Evolutionary conservation across 2,329 filamentous ascomycete species (phyloP).

Genomic region (Dothistroma septosporum): DNA sequence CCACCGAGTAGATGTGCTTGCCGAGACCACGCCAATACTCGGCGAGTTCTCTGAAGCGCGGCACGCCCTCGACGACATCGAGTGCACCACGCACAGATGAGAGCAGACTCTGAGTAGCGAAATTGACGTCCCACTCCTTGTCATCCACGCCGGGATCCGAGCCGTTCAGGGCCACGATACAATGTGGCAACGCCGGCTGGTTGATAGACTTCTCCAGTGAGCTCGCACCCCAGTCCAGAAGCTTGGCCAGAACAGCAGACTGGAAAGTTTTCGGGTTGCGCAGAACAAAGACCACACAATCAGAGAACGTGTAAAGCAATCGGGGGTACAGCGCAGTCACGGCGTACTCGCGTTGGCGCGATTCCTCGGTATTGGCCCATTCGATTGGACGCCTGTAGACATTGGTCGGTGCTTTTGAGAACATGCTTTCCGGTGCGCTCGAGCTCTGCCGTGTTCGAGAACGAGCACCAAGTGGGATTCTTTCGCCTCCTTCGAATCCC

Average conservation of each 20-base stretch:
- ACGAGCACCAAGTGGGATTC: conserved; percentile 34
- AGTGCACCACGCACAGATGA: conserved; percentile 32
- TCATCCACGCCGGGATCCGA: conserved; percentile 33
- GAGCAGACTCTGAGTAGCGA: conserved; percentile 33
- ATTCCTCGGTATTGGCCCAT: conserved; percentile 33
- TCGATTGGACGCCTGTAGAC: conserved; percentile 30
- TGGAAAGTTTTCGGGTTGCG: conserved; percentile 38
- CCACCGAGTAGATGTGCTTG: conserved; percentile 42
- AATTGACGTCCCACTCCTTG: conserved; percentile 34
- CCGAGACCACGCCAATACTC: conserved; percentile 42
- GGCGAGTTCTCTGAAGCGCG: conserved; percentile 38
- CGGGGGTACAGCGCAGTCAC: conserved; percentile 41
- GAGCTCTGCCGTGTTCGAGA: conserved; percentile 19
- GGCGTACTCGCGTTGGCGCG: conserved; percentile 36
- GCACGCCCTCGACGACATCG: conserved; percentile 32
- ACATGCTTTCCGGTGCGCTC: conserved; percentile 11
- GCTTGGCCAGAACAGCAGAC: conserved; percentile 34
- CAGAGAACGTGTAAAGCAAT: conserved; percentile 43
- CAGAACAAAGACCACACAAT: conserved; percentile 43
- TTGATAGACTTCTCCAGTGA: conserved; percentile 53
- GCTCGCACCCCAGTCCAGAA: conserved; percentile 51
- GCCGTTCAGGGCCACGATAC: conserved; percentile 48
- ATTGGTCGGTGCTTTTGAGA: conserved; percentile 8
- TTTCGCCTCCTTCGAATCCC: conserved; percentile 50
- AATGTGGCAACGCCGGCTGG: conserved; percentile 53